Conservation (phyloP, 106 monocot genomes). For the Agapanthus africanus region DNA sequence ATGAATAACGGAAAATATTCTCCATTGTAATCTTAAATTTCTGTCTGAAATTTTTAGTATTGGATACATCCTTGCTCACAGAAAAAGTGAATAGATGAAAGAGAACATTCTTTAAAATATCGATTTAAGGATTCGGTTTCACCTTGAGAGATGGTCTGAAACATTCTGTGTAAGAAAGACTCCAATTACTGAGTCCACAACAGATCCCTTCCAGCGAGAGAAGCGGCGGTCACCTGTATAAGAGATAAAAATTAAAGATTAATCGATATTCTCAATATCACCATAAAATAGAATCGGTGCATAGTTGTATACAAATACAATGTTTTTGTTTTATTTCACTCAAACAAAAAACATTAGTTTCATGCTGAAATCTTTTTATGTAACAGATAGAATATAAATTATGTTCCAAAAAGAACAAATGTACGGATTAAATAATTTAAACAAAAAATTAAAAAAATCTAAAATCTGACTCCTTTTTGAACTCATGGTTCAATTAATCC, state of each 20-base stretch:
- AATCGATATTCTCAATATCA: neutral
- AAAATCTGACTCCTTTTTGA: no score
- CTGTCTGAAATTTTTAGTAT: neutral
- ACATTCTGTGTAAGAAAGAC: conserved; percentile 77
- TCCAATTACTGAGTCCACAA: conserved; percentile 67
- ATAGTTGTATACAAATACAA: no score
- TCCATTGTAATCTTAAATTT: neutral
- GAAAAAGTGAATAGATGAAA: neutral
- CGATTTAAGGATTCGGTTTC: conserved; percentile 4
- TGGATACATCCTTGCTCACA: neutral
- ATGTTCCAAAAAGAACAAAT: no score
- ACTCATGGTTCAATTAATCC: no score
- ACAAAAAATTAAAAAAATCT: no score
- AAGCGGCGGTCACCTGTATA: conserved; percentile 54
- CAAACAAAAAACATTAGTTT: neutral
- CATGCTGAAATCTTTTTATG: neutral
- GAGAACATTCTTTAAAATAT: no score
- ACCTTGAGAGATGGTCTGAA: conserved; percentile 72
- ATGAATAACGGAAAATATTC: neutral
- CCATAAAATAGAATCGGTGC: neutral
- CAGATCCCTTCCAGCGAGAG: conserved; percentile 70
- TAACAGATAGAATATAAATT: no score
- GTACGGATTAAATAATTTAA: no score
- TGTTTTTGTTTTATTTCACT: no score
- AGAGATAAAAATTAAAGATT: neutral